Conservation (phyloP, 495 filamentous ascomycete genomes). For the Lepraria neglecta region DNA sequence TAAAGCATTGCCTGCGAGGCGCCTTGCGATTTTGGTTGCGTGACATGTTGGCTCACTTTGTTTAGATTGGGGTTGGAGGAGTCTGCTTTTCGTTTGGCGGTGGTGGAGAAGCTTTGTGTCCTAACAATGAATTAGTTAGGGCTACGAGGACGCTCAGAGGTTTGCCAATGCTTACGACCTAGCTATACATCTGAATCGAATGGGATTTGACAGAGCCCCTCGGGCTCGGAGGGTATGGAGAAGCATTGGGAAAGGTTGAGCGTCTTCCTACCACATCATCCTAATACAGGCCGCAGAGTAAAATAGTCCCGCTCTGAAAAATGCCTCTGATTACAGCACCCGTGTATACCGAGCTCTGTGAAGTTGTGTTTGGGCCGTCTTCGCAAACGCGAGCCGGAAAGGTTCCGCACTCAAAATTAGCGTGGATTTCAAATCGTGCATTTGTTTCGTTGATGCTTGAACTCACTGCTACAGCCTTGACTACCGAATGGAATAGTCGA, state of each 20-base stretch:
- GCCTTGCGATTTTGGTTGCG: conserved; percentile 93
- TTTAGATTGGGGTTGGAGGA: conserved; percentile 52
- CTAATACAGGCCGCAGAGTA: neutral
- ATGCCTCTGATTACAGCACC: no score
- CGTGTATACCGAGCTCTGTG: no score
- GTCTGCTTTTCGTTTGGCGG: conserved; percentile 37
- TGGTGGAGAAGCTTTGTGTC: conserved; percentile 28
- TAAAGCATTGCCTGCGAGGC: conserved; percentile 99
- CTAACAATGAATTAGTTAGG: neutral
- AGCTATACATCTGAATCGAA: neutral
- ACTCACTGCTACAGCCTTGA: no score
- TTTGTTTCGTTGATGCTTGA: no score
- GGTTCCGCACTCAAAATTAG: no score
- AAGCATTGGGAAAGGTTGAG: neutral
- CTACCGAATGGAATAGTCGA: no score
- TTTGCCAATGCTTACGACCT: conserved; percentile 1
- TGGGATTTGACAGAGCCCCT: neutral
- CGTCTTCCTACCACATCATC: neutral
- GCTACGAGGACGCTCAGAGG: neutral
- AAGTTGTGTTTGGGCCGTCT: no score
- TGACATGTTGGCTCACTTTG: conserved; percentile 74
- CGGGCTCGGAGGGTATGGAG: conserved; percentile 1
- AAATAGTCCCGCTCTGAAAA: neutral
- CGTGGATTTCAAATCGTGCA: no score
- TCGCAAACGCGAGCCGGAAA: no score